phyloP scores from a whole-genome alignment of 2,329 filamentous ascomycete genomes.

The Aspergillus intermedius region DNA sequence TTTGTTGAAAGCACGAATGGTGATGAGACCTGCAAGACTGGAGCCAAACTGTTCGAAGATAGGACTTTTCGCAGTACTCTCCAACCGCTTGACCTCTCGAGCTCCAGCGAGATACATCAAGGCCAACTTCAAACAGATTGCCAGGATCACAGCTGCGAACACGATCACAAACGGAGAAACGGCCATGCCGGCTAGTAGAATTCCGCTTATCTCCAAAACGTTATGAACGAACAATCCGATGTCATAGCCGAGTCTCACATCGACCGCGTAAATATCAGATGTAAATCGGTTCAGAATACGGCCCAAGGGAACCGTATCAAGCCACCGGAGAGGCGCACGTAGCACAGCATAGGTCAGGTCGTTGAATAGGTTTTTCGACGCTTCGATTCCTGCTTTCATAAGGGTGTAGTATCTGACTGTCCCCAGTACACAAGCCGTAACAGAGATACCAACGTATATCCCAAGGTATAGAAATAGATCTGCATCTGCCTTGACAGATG shows the following conservation, averaged over 20 bases:
- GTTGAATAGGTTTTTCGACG: constrained; percentile 60
- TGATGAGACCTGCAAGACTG: constrained; percentile 63
- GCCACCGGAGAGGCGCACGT: constrained; percentile 64
- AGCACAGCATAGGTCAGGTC: constrained; percentile 61
- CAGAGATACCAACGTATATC: constrained; percentile 58
- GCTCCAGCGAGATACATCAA: constrained; percentile 59
- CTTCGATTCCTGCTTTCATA: constrained; percentile 53
- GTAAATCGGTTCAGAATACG: constrained; percentile 71
- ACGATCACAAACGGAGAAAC: constrained; percentile 61
- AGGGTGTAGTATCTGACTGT: constrained; percentile 27
- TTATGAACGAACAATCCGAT: constrained; percentile 56
- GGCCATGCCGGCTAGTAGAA: constrained; percentile 59
- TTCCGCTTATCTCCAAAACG: constrained; percentile 55
- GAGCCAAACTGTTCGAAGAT: constrained; percentile 74
- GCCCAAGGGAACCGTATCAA: constrained; percentile 70
- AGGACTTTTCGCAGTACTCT: constrained; percentile 68
- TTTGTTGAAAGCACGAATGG: constrained; percentile 71
- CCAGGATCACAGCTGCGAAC: constrained; percentile 53
- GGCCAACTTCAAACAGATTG: constrained; percentile 53
- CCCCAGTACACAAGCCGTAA: constrained; percentile 52
- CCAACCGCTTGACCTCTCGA: constrained; percentile 55
- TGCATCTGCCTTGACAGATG: background rate
- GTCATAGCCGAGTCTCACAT: constrained; percentile 58
- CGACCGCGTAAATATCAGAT: constrained; percentile 65
- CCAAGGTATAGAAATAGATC: constrained; percentile 44